These are phyloP conservation scores for Talaromyces rugulosus DNA, from an alignment of 2,329 filamentous ascomycete genomes.

Conservation along the genomic window DNA sequence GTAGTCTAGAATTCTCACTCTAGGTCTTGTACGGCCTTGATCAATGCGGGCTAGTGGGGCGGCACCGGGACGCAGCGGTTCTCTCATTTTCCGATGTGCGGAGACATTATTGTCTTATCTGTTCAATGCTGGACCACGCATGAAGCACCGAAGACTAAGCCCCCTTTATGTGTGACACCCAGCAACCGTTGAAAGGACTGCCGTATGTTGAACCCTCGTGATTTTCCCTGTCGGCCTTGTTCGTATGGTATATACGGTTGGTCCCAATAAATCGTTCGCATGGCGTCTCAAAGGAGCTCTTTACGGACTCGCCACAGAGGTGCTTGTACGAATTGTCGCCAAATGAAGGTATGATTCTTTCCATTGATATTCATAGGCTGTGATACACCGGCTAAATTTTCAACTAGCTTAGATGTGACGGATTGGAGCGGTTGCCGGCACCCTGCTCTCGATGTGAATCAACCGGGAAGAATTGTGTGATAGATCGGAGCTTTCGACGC, in stretches of 20 bases:
- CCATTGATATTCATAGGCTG: not conserved
- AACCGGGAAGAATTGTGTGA: not conserved
- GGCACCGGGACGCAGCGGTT: too few species aligned
- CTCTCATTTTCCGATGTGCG: too few species aligned
- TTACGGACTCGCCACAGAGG: not conserved
- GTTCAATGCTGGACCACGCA: too few species aligned
- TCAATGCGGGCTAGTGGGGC: too few species aligned
- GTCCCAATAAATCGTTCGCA: not conserved
- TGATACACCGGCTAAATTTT: not conserved
- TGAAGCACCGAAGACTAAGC: too few species aligned
- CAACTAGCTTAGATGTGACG: slow-evolving; percentile 1
- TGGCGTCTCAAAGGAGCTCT: not conserved
- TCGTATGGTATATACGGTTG: slow-evolving; percentile 13
- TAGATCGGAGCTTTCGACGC: not conserved
- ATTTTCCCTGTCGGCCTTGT: not conserved
- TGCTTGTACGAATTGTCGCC: not conserved
- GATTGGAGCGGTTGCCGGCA: not conserved
- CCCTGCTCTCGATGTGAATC: not conserved
- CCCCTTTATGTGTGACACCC: too few species aligned
- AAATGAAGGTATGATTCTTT: not conserved
- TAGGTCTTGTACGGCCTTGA: too few species aligned
- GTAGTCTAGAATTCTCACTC: too few species aligned
- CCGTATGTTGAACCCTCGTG: too few species aligned
- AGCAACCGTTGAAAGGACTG: too few species aligned
- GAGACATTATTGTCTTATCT: too few species aligned